A percentile compares a stretch with the other conserved stretches of the same genome.
phyloP scores from a whole-genome alignment of 176 grass and related monocot genomes.

The Paspalum notatum region DNA sequence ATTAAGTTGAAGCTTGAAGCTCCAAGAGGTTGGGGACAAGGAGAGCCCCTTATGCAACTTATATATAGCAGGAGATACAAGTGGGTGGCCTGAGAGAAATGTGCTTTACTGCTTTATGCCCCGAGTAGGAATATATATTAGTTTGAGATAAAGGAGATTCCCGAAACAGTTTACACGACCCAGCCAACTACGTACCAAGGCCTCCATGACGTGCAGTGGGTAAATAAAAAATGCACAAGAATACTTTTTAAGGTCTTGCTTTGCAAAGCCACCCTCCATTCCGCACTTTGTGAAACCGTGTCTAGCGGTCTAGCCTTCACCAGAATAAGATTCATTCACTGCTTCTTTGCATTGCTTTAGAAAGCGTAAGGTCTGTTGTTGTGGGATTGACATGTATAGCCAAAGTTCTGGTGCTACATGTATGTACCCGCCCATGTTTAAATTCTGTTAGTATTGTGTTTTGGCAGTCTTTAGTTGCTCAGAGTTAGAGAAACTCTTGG shows the following conservation, averaged over 20 bases:
- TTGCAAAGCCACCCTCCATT: neutral
- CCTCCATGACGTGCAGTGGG: neutral
- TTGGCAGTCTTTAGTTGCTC: neutral
- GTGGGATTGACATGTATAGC: neutral
- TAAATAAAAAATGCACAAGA: neutral
- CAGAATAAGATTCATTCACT: neutral
- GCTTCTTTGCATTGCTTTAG: neutral
- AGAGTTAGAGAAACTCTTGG: too few species aligned
- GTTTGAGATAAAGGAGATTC: constrained; percentile 4
- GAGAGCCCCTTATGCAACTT: too few species aligned
- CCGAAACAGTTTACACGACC: neutral
- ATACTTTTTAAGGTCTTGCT: neutral
- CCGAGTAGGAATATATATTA: neutral
- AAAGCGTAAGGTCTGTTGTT: neutral
- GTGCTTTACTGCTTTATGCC: neutral
- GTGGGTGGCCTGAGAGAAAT: neutral
- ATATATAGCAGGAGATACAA: neutral
- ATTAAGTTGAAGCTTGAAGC: constrained; percentile 1
- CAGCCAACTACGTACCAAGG: neutral
- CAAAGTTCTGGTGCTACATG: neutral
- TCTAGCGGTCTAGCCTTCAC: constrained; percentile 7
- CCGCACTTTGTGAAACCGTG: constrained; percentile 26
- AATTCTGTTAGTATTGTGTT: neutral
- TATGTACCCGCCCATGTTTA: neutral
- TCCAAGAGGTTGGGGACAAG: neutral